Evolutionary conservation across 2,329 filamentous ascomycete genomes (phyloP).

Genomic region (Furcasterigmium furcatum): DNA sequence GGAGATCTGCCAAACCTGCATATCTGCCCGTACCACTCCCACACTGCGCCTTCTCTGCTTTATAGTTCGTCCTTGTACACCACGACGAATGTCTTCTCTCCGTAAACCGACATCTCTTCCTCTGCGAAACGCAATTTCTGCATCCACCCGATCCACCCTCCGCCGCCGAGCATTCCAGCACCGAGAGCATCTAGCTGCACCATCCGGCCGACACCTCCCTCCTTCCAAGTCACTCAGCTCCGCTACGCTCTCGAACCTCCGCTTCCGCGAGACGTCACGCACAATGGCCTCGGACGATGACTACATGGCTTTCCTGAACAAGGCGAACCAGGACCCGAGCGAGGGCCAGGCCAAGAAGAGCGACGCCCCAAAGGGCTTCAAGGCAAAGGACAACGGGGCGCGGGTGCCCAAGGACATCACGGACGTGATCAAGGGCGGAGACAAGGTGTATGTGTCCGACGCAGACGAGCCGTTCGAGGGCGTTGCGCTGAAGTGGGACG

Average conservation of each 20-base stretch:
- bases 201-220: conserved; percentile 9
- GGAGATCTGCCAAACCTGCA: too few species aligned
- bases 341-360: conserved; percentile 42
- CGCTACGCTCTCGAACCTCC: neutral
- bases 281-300: conserved; percentile 75
- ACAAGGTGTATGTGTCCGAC: conserved; percentile 73
- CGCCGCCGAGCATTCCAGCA: too few species aligned
- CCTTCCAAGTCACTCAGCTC: conserved; percentile 13
- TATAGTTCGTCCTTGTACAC: too few species aligned
- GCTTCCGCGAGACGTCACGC: neutral
- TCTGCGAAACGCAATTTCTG: neutral
- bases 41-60: too few species aligned
- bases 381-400: conserved; percentile 48
- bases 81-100: neutral
- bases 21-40: too few species aligned
- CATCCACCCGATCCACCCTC: too few species aligned
- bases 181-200: too few species aligned
- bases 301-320: conserved; percentile 82
- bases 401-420: conserved; percentile 59
- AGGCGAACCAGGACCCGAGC: conserved; percentile 77
- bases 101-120: neutral
- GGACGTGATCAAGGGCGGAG: conserved; percentile 39
- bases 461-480: conserved; percentile 83
- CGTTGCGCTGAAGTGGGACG: conserved; percentile 63
- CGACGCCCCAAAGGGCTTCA: conserved; percentile 36